Evolutionary conservation across 768 basidiomycete genomes (phyloP), one percentile per base, ranked within the genome.

Genomic region (Mycena latifolia): DNA sequence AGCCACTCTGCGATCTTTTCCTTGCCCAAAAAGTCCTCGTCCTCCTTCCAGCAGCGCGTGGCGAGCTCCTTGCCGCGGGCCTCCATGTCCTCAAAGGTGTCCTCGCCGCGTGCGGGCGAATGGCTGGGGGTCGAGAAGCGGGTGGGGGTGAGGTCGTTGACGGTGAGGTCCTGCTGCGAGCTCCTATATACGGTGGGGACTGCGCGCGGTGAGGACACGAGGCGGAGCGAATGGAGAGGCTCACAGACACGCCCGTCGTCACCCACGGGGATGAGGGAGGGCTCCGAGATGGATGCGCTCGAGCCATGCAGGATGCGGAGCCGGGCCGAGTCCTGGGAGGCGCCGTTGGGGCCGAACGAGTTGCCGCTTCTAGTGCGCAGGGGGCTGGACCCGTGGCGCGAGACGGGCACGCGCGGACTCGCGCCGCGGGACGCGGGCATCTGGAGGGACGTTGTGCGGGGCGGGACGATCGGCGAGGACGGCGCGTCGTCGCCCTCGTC

Each of bases 1-100:
- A 99, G 84, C 91, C 94, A 99, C 77, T 98, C 95, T 1, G 97
- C 96, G 71, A 98, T 94, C 81, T 96, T 97, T 72, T 96, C 95
- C 74, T 90, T 90, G 17, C 88, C 82, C 71, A 96, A 76, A 75
- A 96, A 96, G 18, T 84, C 85, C 70, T 92, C 92, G 72, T 99
- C 95, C 71, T 96, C 95, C 33, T 87, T 85, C 87, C 93, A 94
- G 77, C 93, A 96, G 60, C 89, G 86, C 37, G 82, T 78, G 0
- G 96, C 96, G 47, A 94, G 77, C 55, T 90, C 90, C 72, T 88
- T 88, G 2, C 89, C 96, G 63, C 88, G 82, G 22, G 80, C 76
- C 37, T 91, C 90, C 65, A 89, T 77, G 67, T 91, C 91, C 22
- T 80, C 82, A n/a, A n/a, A n/a, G 18, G 76, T 73, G 22, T 89